Evolutionary conservation across 352 stramenopile species (phyloP).

Genomic region (Phytophthora ramorum): DNA sequence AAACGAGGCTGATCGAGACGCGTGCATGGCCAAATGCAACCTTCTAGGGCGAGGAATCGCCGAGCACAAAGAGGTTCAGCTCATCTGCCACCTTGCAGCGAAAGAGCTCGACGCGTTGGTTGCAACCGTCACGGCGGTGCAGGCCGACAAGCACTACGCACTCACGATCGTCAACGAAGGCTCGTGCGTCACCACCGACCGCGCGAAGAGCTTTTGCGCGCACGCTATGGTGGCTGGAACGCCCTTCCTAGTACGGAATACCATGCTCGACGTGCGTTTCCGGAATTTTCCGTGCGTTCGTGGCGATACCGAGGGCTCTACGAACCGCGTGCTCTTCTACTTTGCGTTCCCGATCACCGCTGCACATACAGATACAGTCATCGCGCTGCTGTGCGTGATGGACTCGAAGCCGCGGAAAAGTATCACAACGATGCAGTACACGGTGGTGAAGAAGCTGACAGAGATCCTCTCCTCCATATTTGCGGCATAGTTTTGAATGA

Average conservation of each 20-base stretch:
- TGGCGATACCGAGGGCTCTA: slow-evolving; percentile 26
- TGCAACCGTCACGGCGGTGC: slow-evolving; percentile 48
- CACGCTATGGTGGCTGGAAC: slow-evolving; percentile 36
- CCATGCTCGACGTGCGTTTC: slow-evolving; percentile 60
- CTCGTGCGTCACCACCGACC: slow-evolving; percentile 25
- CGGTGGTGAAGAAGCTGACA: slow-evolving; percentile 51
- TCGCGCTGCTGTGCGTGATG: slow-evolving; percentile 55
- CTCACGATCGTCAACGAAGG: slow-evolving; percentile 24
- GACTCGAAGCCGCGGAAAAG: slow-evolving; percentile 52
- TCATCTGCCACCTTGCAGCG: slow-evolving; percentile 60
- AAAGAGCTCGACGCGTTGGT: slow-evolving; percentile 52
- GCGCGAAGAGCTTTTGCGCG: slow-evolving; percentile 45
- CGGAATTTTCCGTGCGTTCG: slow-evolving; percentile 49
- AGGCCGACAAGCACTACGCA: slow-evolving; percentile 36
- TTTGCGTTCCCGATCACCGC: slow-evolving; percentile 50
- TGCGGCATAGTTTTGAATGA: slow-evolving; percentile 20
- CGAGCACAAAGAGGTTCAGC: slow-evolving; percentile 44
- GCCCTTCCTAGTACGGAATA: slow-evolving; percentile 59
- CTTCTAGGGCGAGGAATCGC: slow-evolving; percentile 25
- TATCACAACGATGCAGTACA: slow-evolving; percentile 72
- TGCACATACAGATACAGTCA: slow-evolving; percentile 19
- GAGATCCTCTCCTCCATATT: slow-evolving; percentile 31
- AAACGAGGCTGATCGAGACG: slow-evolving; percentile 39
- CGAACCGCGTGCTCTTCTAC: slow-evolving; percentile 43
- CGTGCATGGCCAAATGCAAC: slow-evolving; percentile 41